Conservation (phyloP, 108 stramenopile genomes). For the Conticribra guillardii region DNA sequence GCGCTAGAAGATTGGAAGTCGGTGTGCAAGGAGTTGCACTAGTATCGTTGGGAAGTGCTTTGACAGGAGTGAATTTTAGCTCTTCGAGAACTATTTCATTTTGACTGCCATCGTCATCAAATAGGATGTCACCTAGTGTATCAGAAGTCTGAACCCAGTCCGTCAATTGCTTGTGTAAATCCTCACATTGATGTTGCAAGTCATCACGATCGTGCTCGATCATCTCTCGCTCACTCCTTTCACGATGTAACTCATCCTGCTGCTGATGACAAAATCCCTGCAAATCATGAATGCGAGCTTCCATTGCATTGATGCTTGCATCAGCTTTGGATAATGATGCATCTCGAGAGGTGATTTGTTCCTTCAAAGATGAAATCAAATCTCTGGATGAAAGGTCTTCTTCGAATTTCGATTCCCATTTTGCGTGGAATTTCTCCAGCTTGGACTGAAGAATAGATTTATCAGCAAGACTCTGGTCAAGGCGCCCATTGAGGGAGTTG, state of each 20-base stretch:
- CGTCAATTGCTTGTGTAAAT: slow-evolving; percentile 22
- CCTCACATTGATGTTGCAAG: slow-evolving; percentile 28
- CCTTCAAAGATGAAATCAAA: slow-evolving; percentile 32
- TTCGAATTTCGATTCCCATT: slow-evolving; percentile 30
- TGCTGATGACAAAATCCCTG: slow-evolving; percentile 27
- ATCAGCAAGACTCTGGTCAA: slow-evolving; percentile 17
- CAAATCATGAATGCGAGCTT: slow-evolving; percentile 29
- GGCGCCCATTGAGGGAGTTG: slow-evolving; percentile 28
- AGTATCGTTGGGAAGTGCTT: neutral
- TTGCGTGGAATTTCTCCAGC: slow-evolving; percentile 19
- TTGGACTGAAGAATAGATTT: slow-evolving; percentile 35
- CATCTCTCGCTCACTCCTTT: slow-evolving; percentile 38
- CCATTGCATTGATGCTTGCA: slow-evolving; percentile 32
- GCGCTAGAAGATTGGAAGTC: slow-evolving; percentile 35
- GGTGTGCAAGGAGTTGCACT: slow-evolving; percentile 1
- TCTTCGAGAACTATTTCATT: slow-evolving; percentile 19
- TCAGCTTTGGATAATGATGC: slow-evolving; percentile 8
- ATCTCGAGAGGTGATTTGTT: slow-evolving; percentile 15
- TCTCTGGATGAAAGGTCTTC: slow-evolving; percentile 20
- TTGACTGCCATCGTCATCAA: slow-evolving; percentile 23
- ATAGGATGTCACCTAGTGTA: slow-evolving; percentile 6
- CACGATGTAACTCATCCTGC: slow-evolving; percentile 20
- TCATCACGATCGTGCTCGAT: slow-evolving; percentile 37
- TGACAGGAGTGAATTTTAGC: slow-evolving; percentile 31
- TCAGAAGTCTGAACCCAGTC: slow-evolving; percentile 28